Evolutionary conservation across 805 yeast genomes (phyloP).

Genomic region (Saturnispora saitoi): DNA sequence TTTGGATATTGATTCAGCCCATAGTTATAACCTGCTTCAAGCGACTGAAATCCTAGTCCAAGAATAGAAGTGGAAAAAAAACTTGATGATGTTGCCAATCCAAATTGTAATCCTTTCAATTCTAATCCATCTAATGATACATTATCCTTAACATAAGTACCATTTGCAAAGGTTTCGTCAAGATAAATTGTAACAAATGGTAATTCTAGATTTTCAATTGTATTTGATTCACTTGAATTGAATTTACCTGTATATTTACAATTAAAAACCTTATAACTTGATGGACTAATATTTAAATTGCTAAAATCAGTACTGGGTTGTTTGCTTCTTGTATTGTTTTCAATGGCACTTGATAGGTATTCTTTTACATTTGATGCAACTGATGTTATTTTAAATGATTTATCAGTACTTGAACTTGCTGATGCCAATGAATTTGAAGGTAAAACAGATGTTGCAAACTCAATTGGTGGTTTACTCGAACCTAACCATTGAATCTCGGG

Average conservation of each 20-base stretch:
- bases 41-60: constrained; percentile 2
- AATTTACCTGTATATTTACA: not conserved
- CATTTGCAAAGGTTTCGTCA: not conserved
- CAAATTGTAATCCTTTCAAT: constrained; percentile 1
- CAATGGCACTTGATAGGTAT: not conserved
- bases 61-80: not conserved
- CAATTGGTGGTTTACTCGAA: not conserved
- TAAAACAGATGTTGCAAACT: not conserved
- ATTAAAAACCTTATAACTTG: not conserved
- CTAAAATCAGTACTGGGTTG: not conserved
- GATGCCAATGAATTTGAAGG: not conserved
- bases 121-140: not conserved
- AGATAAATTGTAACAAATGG: not conserved
- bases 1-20: constrained; percentile 1
- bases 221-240: not conserved
- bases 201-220: not conserved
- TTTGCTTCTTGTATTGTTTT: not conserved
- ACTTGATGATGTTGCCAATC: not conserved
- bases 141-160: constrained; percentile 1
- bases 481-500: not conserved
- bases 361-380: not conserved
- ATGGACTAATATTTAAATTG: not conserved
- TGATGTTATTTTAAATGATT: not conserved
- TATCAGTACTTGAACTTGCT: not conserved
- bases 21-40: constrained; percentile 2